Base-by-base conservation (phyloP, 2,329 filamentous ascomycete genomes). In the Trichoderma simmonsii region DNA sequence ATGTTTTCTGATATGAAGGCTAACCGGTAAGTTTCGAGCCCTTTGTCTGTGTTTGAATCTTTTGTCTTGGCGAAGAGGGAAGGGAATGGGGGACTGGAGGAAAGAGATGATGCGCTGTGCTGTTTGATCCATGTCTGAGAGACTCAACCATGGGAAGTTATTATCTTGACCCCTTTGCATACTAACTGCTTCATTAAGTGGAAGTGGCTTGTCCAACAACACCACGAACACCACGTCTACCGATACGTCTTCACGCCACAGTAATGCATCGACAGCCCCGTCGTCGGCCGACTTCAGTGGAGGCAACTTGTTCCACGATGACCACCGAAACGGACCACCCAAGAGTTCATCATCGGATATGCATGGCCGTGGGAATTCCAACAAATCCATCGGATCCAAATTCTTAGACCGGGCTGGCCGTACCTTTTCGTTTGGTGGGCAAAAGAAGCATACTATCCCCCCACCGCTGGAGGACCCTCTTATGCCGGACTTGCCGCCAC, bases 181-280 rank as follows among this genome's bases (percentile, higher is more conserved):
- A 79, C 81, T 83, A 79, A 84, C 60, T 79, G 80, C 78, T 78
- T 78, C 75, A 78, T 75, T 2, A 78, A 89, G 87, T 77, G 87
- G 86, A 79, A 89, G 87, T 81, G 87, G 87, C 75, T 86, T 87
- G 57, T 89, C 88, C 76, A 89, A 89, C 76, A 89, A 89, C 79
- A 89, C 86, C 48, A 90, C 88, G 72, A 88, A 89, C 80, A 86
- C 86, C 73, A 85, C 84, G 65, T 89, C 87, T 68, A 87, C 85
- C 75, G 88, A 90, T 79, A 87, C 86, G 76, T 90, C 88, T 39
- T 90, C 88, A 64, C 86, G 88, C 77, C 86, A 90, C 78, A 90
- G 88, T 79, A 88, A 88, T 79, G 86, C 84, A 67, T 90, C 88
- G n/a, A 90, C 88, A 48, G 83, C 88, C 43, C 87, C 88, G 14